Conservation (phyloP, 805 yeast species). For the Hanseniaspora lachancei region DNA sequence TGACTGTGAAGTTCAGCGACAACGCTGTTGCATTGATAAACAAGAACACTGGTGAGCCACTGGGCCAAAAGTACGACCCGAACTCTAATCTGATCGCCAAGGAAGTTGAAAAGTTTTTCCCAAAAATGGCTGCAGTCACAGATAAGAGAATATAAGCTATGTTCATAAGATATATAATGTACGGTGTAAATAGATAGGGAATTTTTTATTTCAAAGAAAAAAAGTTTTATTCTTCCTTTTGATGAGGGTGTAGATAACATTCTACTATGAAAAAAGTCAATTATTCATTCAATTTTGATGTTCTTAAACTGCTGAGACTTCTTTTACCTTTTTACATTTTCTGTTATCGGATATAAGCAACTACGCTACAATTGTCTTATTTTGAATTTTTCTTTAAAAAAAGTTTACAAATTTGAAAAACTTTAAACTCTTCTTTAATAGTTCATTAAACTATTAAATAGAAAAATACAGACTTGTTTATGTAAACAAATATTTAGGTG, state of each 20-base stretch:
- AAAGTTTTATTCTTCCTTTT: no score
- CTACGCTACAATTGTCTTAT: no score
- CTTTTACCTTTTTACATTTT: no score
- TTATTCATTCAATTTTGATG: no score
- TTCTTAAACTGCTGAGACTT: no score
- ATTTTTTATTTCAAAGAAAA: not conserved
- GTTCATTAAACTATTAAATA: no score
- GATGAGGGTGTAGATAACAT: no score
- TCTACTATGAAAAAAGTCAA: no score
- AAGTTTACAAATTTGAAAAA: no score
- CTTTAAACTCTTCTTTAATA: no score
- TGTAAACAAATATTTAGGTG: not conserved
- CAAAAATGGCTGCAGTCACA: conserved; percentile 10
- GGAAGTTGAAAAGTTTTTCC: conserved; percentile 9
- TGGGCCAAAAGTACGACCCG: conserved; percentile 70
- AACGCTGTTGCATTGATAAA: conserved; percentile 93
- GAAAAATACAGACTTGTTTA: not conserved
- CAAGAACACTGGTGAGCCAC: conserved; percentile 76
- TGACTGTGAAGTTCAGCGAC: conserved; percentile 78
- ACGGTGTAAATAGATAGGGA: not conserved
- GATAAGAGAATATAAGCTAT: conserved; percentile 1
- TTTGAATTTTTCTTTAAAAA: no score
- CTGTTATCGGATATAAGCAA: no score
- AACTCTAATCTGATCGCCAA: conserved; percentile 16
- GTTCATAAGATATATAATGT: not conserved